Conservation (phyloP, 768 basidiomycete species). For the Pisolithus albus region DNA sequence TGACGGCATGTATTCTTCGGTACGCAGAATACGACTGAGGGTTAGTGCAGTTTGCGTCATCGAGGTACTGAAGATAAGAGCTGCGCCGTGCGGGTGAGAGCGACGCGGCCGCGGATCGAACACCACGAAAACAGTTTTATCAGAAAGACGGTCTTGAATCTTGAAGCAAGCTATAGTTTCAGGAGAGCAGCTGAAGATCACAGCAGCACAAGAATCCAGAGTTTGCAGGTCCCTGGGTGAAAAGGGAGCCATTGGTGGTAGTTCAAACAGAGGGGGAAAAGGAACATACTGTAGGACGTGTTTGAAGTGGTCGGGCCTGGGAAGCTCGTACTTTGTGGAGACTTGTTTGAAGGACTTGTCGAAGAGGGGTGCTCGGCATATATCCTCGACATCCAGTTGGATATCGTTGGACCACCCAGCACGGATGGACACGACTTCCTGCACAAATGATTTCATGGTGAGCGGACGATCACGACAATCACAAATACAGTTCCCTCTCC, state of each 20-base stretch:
- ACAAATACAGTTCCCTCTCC: background rate
- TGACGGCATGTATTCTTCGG: conserved; percentile 38
- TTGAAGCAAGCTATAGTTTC: conserved; percentile 56
- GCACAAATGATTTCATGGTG: background rate
- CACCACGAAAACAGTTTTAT: conserved; percentile 41
- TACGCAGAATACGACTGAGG: conserved; percentile 41
- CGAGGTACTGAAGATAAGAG: conserved; percentile 47
- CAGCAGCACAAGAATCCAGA: conserved; percentile 27
- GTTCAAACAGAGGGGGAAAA: background rate
- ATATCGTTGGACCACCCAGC: conserved; percentile 44
- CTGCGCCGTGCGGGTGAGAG: conserved; percentile 52
- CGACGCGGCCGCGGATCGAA: conserved; percentile 66
- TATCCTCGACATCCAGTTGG: conserved; percentile 54
- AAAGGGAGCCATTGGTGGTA: background rate
- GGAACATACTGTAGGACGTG: conserved; percentile 19
- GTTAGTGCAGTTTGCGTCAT: conserved; percentile 37
- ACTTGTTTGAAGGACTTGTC: conserved; percentile 30
- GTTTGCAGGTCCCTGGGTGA: conserved; percentile 20
- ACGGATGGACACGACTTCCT: conserved; percentile 57
- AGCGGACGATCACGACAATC: background rate
- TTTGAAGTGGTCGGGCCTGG: conserved; percentile 34
- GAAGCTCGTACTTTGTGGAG: conserved; percentile 31
- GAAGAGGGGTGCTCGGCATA: conserved; percentile 45
- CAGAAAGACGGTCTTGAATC: conserved; percentile 12
- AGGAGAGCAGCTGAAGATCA: conserved; percentile 61